These are phyloP conservation scores for Solanum virginianum DNA, from an alignment of 257 asterid species.

Conservation along the genomic window DNA sequence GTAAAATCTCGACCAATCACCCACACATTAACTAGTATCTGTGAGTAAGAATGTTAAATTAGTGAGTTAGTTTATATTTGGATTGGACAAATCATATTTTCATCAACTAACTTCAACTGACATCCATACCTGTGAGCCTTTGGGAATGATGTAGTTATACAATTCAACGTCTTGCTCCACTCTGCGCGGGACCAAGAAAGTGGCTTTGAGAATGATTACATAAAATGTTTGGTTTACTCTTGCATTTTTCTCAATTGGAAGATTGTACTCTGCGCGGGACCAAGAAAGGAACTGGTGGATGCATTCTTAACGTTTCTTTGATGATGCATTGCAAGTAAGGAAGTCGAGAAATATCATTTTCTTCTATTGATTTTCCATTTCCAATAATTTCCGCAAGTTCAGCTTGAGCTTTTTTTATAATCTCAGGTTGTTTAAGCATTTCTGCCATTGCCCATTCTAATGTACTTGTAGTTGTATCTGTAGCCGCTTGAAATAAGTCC, in stretches of 20 bases:
- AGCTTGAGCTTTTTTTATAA: no score
- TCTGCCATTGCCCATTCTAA: conserved; percentile 17
- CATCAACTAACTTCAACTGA: no score
- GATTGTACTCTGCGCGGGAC: no score
- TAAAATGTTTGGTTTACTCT: no score
- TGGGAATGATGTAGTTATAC: background rate
- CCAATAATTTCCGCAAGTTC: background rate
- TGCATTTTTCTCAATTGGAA: no score
- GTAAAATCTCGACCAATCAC: conserved; percentile 14
- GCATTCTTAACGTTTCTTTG: conserved; percentile 20
- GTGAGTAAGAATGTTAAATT: background rate
- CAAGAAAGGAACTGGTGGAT: conserved; percentile 12
- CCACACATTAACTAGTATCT: conserved; percentile 14
- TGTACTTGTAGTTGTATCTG: conserved; percentile 5
- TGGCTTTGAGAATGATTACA: no score
- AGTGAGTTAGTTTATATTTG: background rate
- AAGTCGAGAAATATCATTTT: background rate
- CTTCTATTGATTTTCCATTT: background rate
- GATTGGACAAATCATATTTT: background rate
- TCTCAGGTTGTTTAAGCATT: conserved; percentile 4
- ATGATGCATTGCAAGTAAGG: conserved; percentile 13
- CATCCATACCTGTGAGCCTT: background rate
- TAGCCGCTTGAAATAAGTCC: conserved; percentile 5
- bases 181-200: no score
- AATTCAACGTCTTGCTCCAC: background rate